Percentiles rank a stretch among this genome's conserved stretches.
Conservation (phyloP, 768 basidiomycete species). For the Rhodotorula paludigena region DNA sequence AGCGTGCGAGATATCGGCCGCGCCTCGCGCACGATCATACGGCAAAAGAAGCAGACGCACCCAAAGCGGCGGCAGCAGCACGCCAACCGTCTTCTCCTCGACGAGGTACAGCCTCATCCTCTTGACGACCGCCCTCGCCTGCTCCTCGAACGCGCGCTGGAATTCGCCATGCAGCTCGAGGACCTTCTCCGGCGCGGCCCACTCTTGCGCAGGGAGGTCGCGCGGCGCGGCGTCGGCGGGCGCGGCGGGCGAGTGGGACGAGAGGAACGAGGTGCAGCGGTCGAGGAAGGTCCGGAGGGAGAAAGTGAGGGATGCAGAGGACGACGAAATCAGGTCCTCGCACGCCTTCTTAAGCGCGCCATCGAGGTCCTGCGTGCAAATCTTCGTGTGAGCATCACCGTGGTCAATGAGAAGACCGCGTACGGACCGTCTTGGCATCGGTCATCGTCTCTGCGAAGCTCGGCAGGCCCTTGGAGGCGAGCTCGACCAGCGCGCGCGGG, state of each 20-base stretch:
- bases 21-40: too few relatives aligned
- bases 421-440: conserved; percentile 66
- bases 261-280: conserved; percentile 50
- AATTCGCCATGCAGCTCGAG: conserved; percentile 58
- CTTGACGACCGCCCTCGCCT: conserved; percentile 53
- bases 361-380: conserved; percentile 66
- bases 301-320: conserved; percentile 57
- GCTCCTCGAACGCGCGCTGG: conserved; percentile 46
- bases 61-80: conserved; percentile 67
- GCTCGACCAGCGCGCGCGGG: conserved; percentile 28
- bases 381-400: not conserved
- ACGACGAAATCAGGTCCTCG: conserved; percentile 70
- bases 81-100: conserved; percentile 65
- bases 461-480: conserved; percentile 33
- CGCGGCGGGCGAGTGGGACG: conserved; percentile 27
- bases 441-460: conserved; percentile 57
- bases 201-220: conserved; percentile 50
- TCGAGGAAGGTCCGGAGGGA: conserved; percentile 64
- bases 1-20: too few relatives aligned
- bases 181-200: conserved; percentile 56
- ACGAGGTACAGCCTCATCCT: conserved; percentile 72
- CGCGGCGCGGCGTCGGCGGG: too few relatives aligned
- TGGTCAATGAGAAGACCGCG: not conserved
- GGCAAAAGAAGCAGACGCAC: conserved; percentile 41
- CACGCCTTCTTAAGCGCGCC: conserved; percentile 75